Conservation (phyloP, 805 yeast species). For the Candida alai region DNA sequence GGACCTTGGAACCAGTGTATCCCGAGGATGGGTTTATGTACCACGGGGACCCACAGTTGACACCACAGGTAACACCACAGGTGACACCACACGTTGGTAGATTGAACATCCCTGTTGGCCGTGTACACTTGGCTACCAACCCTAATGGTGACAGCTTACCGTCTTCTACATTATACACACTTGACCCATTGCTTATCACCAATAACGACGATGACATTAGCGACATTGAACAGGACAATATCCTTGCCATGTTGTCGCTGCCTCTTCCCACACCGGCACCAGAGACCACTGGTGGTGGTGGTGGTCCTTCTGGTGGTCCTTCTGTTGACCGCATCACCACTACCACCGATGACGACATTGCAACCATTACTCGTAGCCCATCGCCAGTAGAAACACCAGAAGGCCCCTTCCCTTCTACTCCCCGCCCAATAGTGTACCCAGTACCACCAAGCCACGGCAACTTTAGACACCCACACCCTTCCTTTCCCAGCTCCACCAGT, state of each 20-base stretch:
- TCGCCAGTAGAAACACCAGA: conserved; percentile 1
- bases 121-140: not conserved
- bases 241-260: conserved; percentile 1
- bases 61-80: too few species aligned
- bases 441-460: too few species aligned
- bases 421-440: too few species aligned
- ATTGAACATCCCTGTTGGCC: not conserved
- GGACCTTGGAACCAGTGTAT: too few species aligned
- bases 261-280: too few species aligned
- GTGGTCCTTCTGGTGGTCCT: not conserved
- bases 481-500: too few species aligned
- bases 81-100: not conserved
- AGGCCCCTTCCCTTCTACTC: conserved; percentile 1
- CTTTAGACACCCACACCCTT: too few species aligned
- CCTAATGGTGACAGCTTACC: too few species aligned
- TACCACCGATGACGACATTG: not conserved
- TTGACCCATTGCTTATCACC: conserved; percentile 5
- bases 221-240: conserved; percentile 4
- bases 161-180: too few species aligned
- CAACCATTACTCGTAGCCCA: conserved; percentile 1
- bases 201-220: conserved; percentile 4
- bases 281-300: not conserved
- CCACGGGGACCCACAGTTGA: too few species aligned
- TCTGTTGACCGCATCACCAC: not conserved
- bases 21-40: too few species aligned